A percentile compares a stretch with the other conserved stretches of the same genome.
These are phyloP conservation scores for Chlamydomonas sphaeroides DNA, from an alignment of 139 green algal genomes.

Conservation along the genomic window DNA sequence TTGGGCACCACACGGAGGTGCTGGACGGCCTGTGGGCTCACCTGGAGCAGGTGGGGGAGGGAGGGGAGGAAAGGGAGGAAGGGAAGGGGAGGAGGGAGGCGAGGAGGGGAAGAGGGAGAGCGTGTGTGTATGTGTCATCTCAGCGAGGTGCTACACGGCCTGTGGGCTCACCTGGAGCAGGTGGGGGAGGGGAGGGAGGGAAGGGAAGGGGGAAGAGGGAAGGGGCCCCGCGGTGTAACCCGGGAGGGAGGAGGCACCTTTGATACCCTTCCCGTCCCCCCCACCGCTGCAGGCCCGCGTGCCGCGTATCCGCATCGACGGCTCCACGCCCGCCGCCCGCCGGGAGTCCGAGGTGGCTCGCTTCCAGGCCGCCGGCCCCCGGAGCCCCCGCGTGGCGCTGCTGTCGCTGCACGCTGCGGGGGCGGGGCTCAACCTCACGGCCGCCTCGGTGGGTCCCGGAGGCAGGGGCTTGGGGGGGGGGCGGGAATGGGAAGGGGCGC, in stretches of 20 bases:
- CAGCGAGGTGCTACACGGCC: constrained; percentile 56
- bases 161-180: constrained; percentile 37
- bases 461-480: too few relatives aligned
- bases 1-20: constrained; percentile 70
- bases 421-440: constrained; percentile 80
- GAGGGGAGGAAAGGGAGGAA: neutral
- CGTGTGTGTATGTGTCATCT: constrained; percentile 79
- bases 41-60: constrained; percentile 20
- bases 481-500: neutral
- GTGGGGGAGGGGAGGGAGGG: neutral
- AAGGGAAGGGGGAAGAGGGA: neutral
- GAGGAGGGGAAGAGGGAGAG: constrained; percentile 56
- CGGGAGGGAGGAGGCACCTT: too few relatives aligned
- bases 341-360: constrained; percentile 47
- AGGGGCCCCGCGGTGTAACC: too few relatives aligned
- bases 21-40: constrained; percentile 54
- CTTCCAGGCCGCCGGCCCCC: constrained; percentile 49
- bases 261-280: neutral
- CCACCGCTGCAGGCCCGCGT: neutral
- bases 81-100: neutral
- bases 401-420: constrained; percentile 76
- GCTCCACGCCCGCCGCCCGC: constrained; percentile 8
- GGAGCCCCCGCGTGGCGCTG: constrained; percentile 56
- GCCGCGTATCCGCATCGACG: constrained; percentile 68
- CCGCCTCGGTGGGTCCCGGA: constrained; percentile 19